Percentiles rank a stretch among this genome's conserved stretches.
phyloP scores from a whole-genome alignment of 495 filamentous ascomycete genomes.

The Clavariopsis aquatica region DNA sequence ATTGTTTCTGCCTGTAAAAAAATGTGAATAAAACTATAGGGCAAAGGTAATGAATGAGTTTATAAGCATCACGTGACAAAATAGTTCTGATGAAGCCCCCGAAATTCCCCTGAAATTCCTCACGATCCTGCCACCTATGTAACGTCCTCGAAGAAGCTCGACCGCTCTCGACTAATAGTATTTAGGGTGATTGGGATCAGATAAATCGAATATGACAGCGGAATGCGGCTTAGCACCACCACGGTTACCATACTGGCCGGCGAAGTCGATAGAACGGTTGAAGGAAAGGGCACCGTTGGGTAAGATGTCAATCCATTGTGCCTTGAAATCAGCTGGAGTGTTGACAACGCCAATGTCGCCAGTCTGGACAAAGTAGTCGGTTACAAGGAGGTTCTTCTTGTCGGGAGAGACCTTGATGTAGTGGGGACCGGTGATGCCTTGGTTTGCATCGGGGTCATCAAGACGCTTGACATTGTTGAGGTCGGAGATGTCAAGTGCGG shows the following conservation, averaged over 20 bases:
- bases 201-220: slow-evolving; percentile 60
- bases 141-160: neutral
- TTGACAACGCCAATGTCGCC: slow-evolving; percentile 64
- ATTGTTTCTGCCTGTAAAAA: too few relatives aligned
- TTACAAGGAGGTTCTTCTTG: slow-evolving; percentile 63
- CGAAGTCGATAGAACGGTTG: slow-evolving; percentile 62
- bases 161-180: slow-evolving; percentile 28
- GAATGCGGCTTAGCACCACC: slow-evolving; percentile 64
- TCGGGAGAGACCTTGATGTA: slow-evolving; percentile 67
- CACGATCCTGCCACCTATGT: neutral
- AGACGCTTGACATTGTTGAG: slow-evolving; percentile 60
- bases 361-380: slow-evolving; percentile 67
- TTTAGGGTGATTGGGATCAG: slow-evolving; percentile 52
- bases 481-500: slow-evolving; percentile 64
- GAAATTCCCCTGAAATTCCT: too few relatives aligned
- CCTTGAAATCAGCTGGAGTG: slow-evolving; percentile 64
- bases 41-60: too few relatives aligned
- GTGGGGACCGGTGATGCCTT: slow-evolving; percentile 63
- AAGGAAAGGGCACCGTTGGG: slow-evolving; percentile 57
- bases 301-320: slow-evolving; percentile 61
- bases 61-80: too few relatives aligned
- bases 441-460: slow-evolving; percentile 59
- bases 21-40: neutral
- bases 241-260: slow-evolving; percentile 52
- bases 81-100: too few relatives aligned